Percentiles rank a stretch among this genome's conserved stretches.
phyloP scores from a whole-genome alignment of 108 stramenopile genomes.

The Fragilaria crotonensis region DNA sequence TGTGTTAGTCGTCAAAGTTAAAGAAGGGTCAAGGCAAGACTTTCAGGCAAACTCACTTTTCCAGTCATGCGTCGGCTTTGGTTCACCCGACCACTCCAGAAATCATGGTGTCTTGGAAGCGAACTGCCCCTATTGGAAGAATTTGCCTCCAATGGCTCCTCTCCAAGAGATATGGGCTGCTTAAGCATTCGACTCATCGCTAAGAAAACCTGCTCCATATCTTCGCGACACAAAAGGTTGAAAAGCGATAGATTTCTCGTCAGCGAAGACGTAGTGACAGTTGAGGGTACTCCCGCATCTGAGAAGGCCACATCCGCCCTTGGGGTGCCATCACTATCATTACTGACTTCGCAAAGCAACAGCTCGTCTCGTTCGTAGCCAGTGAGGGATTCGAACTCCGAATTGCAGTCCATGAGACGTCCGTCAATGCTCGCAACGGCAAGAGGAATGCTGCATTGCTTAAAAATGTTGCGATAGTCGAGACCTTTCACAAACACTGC shows the following conservation, averaged over 20 bases:
- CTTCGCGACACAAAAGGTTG: slow-evolving; percentile 59
- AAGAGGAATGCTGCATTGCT: slow-evolving; percentile 45
- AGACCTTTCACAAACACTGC: slow-evolving; percentile 53
- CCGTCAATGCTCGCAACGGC: slow-evolving; percentile 74
- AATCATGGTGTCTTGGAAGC: slow-evolving; percentile 29
- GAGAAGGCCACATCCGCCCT: background rate
- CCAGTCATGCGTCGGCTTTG: slow-evolving; percentile 10
- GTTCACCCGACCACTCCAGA: slow-evolving; percentile 50
- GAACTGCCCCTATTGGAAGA: background rate
- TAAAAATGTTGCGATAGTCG: slow-evolving; percentile 65
- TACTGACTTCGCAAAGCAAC: slow-evolving; percentile 4
- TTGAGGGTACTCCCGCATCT: background rate
- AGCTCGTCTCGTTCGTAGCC: slow-evolving; percentile 35
- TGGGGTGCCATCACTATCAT: background rate
- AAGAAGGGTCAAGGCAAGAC: background rate
- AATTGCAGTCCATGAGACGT: slow-evolving; percentile 72
- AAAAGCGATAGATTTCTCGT: slow-evolving; percentile 61
- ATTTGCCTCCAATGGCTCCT: background rate
- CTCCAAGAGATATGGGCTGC: slow-evolving; percentile 2
- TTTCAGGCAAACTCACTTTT: background rate
- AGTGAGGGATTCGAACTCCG: slow-evolving; percentile 46
- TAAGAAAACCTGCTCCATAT: slow-evolving; percentile 70
- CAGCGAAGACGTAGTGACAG: slow-evolving; percentile 4
- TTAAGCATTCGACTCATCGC: slow-evolving; percentile 73
- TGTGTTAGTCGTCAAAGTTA: background rate